Evolutionary conservation across 2,329 filamentous ascomycete species (phyloP), one percentile per base, ranked within the genome.

Genomic region (Trichophyton simii): DNA sequence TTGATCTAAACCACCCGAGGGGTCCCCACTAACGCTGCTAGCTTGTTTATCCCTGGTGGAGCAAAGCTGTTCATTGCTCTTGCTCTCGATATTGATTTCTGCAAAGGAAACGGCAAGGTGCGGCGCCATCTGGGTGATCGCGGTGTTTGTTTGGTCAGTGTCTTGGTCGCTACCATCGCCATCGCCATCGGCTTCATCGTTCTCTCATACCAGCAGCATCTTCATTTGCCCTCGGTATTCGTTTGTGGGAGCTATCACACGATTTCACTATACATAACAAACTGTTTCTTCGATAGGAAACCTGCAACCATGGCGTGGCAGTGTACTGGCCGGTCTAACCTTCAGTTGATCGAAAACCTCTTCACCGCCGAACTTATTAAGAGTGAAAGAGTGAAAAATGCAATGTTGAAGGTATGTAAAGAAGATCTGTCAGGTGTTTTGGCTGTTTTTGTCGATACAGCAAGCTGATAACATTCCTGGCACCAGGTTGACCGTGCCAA

Each of bases 401-500:
- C 92, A 61, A 95, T 97, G 79, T 76, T 88, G 54, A 82, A 82
- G 65, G 88, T 89, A 76, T 63, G 72, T 64, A 55, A 34, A 7
- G 28, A 34, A 13, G 13, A 13, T 52, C 8, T n/a, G 15, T 28
- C 44, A 42, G 2, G 38, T 6, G 3, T n/a, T 42, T 41, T 28
- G 25, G 28, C 28, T 31, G 6, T 31, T 31, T 6, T 31, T 31
- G 28, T 31, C 5, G 28, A 7, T 31, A 31, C 28, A 31, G 28
- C 6, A 31, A 7, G 6, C 28, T 31, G 6, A 31, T 6, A 31
- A 7, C 6, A 7, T 3, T 22, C 7, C n/a, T 11, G 20, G 18
- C 7, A 11, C 3, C 66, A 91, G 86, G 90, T 97, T 70, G 92
- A 99, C 74, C 84, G 94, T 64, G 91, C 83, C 0, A 83, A 97